These are phyloP conservation scores for Leonotis leonurus DNA, from an alignment of 257 asterid genomes.

Conservation along the genomic window DNA sequence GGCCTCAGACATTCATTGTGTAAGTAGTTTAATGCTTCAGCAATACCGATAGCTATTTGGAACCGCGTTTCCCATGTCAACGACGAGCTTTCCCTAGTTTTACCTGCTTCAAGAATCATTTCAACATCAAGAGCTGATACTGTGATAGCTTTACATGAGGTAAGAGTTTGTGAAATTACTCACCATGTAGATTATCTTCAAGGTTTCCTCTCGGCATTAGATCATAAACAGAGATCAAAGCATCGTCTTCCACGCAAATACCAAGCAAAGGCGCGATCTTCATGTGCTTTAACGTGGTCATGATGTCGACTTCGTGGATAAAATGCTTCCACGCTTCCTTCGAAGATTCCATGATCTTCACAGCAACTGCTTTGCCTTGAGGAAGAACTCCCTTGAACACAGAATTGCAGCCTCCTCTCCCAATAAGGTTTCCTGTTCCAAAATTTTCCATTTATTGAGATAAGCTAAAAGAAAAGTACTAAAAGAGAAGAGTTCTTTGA, in stretches of 20 bases:
- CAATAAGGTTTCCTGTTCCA: slow-evolving; percentile 58
- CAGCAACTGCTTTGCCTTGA: slow-evolving; percentile 67
- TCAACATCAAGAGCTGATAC: slow-evolving; percentile 11
- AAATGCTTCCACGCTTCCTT: slow-evolving; percentile 59
- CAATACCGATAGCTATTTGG: slow-evolving; percentile 64
- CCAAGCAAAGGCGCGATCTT: slow-evolving; percentile 63
- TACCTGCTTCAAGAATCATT: slow-evolving; percentile 34
- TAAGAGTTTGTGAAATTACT: slow-evolving; percentile 5
- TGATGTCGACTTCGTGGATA: slow-evolving; percentile 59
- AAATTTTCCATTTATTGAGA: neutral
- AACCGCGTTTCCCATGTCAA: slow-evolving; percentile 75
- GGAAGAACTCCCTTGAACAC: slow-evolving; percentile 77
- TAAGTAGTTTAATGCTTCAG: slow-evolving; percentile 76
- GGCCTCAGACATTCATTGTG: slow-evolving; percentile 59
- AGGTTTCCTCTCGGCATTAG: slow-evolving; percentile 62
- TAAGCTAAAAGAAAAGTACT: neutral
- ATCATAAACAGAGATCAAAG: slow-evolving; percentile 65
- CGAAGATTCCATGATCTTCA: slow-evolving; percentile 55
- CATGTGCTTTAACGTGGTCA: slow-evolving; percentile 71
- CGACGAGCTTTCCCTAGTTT: slow-evolving; percentile 25
- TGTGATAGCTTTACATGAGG: neutral
- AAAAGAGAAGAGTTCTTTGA: neutral
- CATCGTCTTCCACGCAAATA: slow-evolving; percentile 48
- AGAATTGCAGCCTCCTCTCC: slow-evolving; percentile 71
- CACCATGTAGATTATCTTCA: slow-evolving; percentile 76